Percentiles rank a stretch among this genome's conserved stretches.
Conservation (phyloP, 2,329 filamentous ascomycete genomes). For the Paracamarosporium sp. region DNA sequence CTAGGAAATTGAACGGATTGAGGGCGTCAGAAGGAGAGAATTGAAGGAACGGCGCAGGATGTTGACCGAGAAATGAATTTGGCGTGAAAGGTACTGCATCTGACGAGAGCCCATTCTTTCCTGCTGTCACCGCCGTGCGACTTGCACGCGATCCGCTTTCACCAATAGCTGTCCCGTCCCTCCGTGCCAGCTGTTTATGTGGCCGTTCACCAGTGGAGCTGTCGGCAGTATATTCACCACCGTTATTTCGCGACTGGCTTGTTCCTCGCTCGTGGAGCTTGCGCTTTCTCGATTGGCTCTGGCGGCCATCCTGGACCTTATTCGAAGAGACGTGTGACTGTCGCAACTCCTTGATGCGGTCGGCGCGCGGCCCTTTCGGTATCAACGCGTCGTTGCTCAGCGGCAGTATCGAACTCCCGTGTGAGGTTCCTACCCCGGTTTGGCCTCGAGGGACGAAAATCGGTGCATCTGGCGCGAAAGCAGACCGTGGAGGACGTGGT, state of each 20-base stretch:
- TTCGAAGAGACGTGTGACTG: neutral
- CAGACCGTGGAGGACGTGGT: neutral
- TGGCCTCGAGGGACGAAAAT: neutral
- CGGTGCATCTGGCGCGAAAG: neutral
- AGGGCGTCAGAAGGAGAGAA: neutral
- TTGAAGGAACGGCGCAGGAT: neutral
- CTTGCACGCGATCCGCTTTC: neutral
- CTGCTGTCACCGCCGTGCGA: neutral
- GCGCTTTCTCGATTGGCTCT: conserved; percentile 60
- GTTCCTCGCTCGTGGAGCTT: conserved; percentile 62
- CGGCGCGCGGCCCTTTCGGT: neutral
- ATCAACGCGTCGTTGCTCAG: neutral
- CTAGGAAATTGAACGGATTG: neutral
- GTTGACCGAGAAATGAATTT: neutral
- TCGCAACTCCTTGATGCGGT: conserved; percentile 13
- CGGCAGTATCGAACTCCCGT: neutral
- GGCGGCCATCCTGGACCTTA: conserved; percentile 13
- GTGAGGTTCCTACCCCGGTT: neutral
- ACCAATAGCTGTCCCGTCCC: neutral
- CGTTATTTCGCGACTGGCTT: conserved; percentile 47
- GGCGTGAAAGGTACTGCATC: neutral
- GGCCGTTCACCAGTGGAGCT: conserved; percentile 47
- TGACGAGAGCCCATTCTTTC: neutral
- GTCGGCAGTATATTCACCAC: conserved; percentile 48
- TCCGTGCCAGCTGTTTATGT: conserved; percentile 62